Evolutionary conservation across 768 basidiomycete genomes (phyloP).

Genomic region (Kwoniella bestiolae): DNA sequence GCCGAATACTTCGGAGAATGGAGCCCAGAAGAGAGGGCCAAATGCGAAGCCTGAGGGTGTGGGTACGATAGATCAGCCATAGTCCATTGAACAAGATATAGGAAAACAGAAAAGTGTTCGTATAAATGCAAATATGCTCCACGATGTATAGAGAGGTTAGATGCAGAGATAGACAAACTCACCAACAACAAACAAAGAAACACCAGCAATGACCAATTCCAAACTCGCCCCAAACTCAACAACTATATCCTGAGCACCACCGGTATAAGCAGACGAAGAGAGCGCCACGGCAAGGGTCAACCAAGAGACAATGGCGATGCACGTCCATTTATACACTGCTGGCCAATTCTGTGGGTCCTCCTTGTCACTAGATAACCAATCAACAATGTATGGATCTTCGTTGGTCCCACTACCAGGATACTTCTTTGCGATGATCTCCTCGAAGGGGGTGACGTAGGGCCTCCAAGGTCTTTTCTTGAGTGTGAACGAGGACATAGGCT

Average conservation of each 20-base stretch:
- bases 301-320: slow-evolving; percentile 41
- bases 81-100: background rate
- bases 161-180: background rate
- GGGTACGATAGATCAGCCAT: too few relatives aligned
- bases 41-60: slow-evolving; percentile 2
- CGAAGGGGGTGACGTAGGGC: slow-evolving; percentile 48
- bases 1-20: slow-evolving; percentile 57
- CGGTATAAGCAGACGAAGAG: slow-evolving; percentile 45
- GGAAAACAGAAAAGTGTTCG: too few relatives aligned
- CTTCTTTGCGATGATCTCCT: slow-evolving; percentile 36
- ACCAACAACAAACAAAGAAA: slow-evolving; percentile 59
- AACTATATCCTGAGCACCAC: slow-evolving; percentile 34
- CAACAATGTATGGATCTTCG: slow-evolving; percentile 54
- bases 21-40: slow-evolving; percentile 56
- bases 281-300: slow-evolving; percentile 53
- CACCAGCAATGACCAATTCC: slow-evolving; percentile 46
- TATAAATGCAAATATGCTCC: too few relatives aligned
- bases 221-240: slow-evolving; percentile 37
- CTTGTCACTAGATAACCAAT: slow-evolving; percentile 52
- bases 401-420: slow-evolving; percentile 52
- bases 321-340: slow-evolving; percentile 47
- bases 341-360: slow-evolving; percentile 55
- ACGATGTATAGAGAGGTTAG: background rate
- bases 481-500: slow-evolving; percentile 29
- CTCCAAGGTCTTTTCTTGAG: slow-evolving; percentile 48